Conservation (phyloP, 352 stramenopile species). For the Pythium dissimile region DNA sequence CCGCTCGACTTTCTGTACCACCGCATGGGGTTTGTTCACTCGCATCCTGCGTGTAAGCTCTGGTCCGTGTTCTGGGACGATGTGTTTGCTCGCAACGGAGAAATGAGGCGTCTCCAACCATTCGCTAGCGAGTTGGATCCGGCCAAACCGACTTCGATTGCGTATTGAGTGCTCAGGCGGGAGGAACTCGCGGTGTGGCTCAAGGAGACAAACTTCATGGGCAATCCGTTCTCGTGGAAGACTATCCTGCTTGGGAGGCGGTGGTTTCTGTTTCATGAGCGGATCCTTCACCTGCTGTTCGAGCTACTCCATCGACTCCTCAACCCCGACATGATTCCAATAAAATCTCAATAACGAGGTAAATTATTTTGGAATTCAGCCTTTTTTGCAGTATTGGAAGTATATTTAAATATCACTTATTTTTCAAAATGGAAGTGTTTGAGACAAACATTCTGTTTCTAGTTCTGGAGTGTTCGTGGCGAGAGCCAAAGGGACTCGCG, state of each 20-base stretch:
- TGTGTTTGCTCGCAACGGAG: slow-evolving; percentile 33
- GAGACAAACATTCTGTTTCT: no score
- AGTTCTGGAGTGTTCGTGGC: no score
- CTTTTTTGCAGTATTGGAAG: background rate
- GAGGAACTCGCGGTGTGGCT: slow-evolving; percentile 30
- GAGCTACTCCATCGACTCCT: slow-evolving; percentile 15
- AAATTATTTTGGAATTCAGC: no score
- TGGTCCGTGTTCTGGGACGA: slow-evolving; percentile 58
- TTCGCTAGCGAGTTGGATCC: slow-evolving; percentile 27
- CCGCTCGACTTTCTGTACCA: slow-evolving; percentile 36
- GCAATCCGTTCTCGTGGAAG: slow-evolving; percentile 11
- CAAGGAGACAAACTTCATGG: slow-evolving; percentile 3
- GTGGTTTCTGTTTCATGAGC: slow-evolving; percentile 26
- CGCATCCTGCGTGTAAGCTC: slow-evolving; percentile 26
- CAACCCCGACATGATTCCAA: slow-evolving; percentile 1
- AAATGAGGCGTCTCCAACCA: slow-evolving; percentile 27
- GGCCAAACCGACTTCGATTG: slow-evolving; percentile 22
- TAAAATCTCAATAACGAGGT: no score
- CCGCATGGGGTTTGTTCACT: slow-evolving; percentile 29
- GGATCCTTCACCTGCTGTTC: slow-evolving; percentile 21
- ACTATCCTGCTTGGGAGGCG: slow-evolving; percentile 4
- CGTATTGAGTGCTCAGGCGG: slow-evolving; percentile 31
- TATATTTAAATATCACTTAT: no score
- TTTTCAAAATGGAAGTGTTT: no score
- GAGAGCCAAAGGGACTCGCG: no score